Percentiles rank a stretch among this genome's conserved stretches.
Conservation (phyloP, 768 basidiomycete species). For the Kwoniella heveanensis region DNA sequence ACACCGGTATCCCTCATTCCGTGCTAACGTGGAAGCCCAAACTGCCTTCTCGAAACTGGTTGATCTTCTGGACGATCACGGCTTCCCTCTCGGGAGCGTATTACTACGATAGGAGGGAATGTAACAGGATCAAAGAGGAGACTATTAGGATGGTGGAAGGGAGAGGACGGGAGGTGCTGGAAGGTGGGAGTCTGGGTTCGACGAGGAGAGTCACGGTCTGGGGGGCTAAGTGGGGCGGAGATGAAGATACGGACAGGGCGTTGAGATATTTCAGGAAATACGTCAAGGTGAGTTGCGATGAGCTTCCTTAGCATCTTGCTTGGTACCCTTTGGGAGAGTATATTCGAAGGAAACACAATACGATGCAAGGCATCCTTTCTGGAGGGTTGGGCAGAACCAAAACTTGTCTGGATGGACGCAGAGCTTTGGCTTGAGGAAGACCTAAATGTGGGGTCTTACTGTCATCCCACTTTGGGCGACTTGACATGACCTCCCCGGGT, state of each 20-base stretch:
- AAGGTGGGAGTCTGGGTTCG: conserved; percentile 62
- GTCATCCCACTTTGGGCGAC: too few relatives aligned
- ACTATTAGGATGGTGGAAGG: conserved; percentile 79
- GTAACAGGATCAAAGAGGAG: conserved; percentile 71
- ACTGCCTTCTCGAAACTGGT: conserved; percentile 89
- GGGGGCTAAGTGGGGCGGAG: conserved; percentile 88
- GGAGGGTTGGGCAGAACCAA: too few relatives aligned
- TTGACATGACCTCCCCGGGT: too few relatives aligned
- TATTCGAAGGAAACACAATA: too few relatives aligned
- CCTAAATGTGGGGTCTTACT: too few relatives aligned
- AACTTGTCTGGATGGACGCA: too few relatives aligned
- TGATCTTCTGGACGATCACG: conserved; percentile 89
- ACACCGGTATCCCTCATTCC: conserved; percentile 66
- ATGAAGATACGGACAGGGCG: conserved; percentile 83
- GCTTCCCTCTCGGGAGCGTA: conserved; percentile 71
- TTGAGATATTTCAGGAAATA: conserved; percentile 92
- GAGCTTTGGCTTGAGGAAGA: too few relatives aligned
- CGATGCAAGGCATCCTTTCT: too few relatives aligned
- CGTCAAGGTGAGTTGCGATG: conserved; percentile 76
- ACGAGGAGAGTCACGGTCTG: conserved; percentile 83
- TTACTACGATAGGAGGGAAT: conserved; percentile 77
- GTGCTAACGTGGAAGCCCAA: conserved; percentile 83
- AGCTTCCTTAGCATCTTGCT: too few relatives aligned
- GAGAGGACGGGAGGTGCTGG: conserved; percentile 70
- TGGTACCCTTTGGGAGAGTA: too few relatives aligned